Evolutionary conservation across 306 rosid genomes (phyloP), one percentile per base, ranked within the genome.

Genomic region (Prunus davidiana): DNA sequence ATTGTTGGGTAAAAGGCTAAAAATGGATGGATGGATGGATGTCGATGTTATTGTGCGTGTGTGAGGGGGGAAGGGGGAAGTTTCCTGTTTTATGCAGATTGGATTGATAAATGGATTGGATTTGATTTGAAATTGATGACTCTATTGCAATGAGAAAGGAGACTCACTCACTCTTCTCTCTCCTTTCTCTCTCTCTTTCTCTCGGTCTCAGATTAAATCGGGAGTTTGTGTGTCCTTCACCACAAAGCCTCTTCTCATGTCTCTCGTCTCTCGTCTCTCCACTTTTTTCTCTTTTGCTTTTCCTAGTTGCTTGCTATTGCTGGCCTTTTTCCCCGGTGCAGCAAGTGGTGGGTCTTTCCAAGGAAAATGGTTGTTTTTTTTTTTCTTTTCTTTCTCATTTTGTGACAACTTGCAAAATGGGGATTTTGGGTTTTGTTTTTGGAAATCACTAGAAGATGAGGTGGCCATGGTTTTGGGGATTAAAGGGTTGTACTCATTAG

Each of bases 191-290:
- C 64, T 50, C 12, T 25, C 41, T n/a, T 27, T 51, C 8, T 24
- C 4, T 57, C 2, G 71, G 16, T 34, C 51, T 51, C 43, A 41
- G 71, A 19, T 69, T 73, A 11, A 58, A 47, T 67, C 67, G 81
- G 77, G 73, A 75, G 81, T 63, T 80, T 78, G 72, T 79, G 78
- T 78, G 83, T 81, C 72, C 16, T 85, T 80, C 78, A 66, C 74
- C 80, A 78, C 83, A 16, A 73, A 63, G 63, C 22, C 82, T 67
- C 82, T 66, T 73, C 56, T 24, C 55, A 61, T 15, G 32, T 78
- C 82, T 8, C 88, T 79, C 92, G 32, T 78, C 82, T 8, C 88
- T 79, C 92, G 32, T 78, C 82, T 8, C 88, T 79, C 92, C 96
- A 75, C 91, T 79, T 84, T 88, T 90, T 86, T 84, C 90, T 90